Evolutionary conservation across 2,329 filamentous ascomycete species (phyloP), one percentile per base, ranked within the genome.

Genomic region (Cladophialophora bantiana): DNA sequence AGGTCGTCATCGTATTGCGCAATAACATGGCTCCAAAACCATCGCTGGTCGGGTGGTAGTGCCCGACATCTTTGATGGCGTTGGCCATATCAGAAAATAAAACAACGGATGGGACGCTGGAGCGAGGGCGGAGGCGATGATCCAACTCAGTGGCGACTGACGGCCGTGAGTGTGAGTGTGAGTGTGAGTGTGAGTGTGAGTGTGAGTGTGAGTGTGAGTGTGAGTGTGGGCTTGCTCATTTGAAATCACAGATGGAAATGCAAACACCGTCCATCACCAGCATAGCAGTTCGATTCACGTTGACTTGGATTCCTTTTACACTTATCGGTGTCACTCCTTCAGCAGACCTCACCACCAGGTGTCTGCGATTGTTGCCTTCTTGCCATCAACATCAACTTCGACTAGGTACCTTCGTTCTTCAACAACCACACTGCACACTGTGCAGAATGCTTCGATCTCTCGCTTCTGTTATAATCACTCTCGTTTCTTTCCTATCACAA

Each of bases 361-460:
- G 45, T 26, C n/a, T 50, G 18, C 26, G 12, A 12, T 12, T 50
- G 45, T 26, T 50, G 45, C 13, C 45, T 50, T 50, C 18, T 10
- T 26, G 45, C 10, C 7, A 20, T 18, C 45, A 20, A 20, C 20
- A 26, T 50, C 45, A 26, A 50, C 18, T 50, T 45, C 13, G n/a
- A 20, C 7, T 20, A 38, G 9, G 7, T 20, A 40, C 31, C 34
- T 50, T 40, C 34, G 7, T 15, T 32, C 26, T n/a, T 53, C 45
- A 13, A 10, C 48, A 10, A n/a, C 9, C n/a, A 9, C 31, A 12
- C 4, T 26, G 34, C 13, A 31, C 31, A 53, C 20, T 13, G 26
- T 9, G 36, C 63, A 59, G 15, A 26, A 68, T 68, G 67, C 36
- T 57, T 64, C 32, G 26, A 48, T 42, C 55, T 34, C 31, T 42